Base-by-base conservation (phyloP, 2,329 filamentous ascomycete species). In the Cladophialophora chaetospira region DNA sequence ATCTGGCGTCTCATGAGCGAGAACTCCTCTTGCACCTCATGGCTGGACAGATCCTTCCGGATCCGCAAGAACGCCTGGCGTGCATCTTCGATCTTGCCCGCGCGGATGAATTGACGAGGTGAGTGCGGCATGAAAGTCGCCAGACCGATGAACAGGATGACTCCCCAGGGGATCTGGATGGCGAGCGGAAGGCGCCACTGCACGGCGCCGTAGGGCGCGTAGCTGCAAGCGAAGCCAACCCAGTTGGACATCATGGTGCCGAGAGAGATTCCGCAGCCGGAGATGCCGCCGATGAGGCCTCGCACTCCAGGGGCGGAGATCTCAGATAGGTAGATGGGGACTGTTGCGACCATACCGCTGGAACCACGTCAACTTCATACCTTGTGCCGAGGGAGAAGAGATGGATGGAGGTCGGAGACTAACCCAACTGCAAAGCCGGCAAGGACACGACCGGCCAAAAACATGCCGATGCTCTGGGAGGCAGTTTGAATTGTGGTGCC, bases 1-100 rank as follows among this genome's bases (percentile, higher is more conserved):
- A 93, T 84, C 80, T 95, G 96, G 76, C 89, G 90, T 58, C 93
- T 81, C 65, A 96, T 90, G 77, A 95, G 89, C 29, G 87, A 83
- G 44, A 95, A 82, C 75, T 96, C 91, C 60, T 83, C 77, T 74
- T 88, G 84, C 73, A 95, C 86, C 72, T 83, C 91, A 62, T 87
- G 82, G 23, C 87, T 91, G 52, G 87, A 82, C 44, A 87, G 81
- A 77, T 95, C 88, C 59, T 88, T 88, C 69, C 91, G 88, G 33
- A 96, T 82, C 57, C 79, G 81, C 57, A 83, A 74, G 8, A 95
- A 82, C 9, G 84, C 76, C 1, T 73, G 58, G 57, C 85, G 81
- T 29, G 90, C 91, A 57, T 79, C 71, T 33, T 87, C 83, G 49
- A 90, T 78, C 61, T 84, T 78, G 57, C 88, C 88, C 72, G 85